phyloP scores from a whole-genome alignment of 1,284 basidiomycete species.

The Tremellales sp. region DNA sequence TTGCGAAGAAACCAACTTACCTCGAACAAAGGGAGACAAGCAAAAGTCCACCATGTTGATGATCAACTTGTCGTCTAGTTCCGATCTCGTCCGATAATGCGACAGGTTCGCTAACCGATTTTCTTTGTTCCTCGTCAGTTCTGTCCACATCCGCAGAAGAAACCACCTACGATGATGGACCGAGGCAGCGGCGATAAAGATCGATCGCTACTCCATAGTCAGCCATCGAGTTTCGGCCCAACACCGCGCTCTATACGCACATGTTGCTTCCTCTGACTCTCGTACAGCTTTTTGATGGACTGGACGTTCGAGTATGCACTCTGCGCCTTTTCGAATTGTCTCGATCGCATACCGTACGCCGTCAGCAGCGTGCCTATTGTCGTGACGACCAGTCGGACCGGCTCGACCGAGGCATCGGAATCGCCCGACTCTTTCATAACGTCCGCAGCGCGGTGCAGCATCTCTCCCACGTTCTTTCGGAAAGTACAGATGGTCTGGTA shows the following conservation, averaged over 20 bases:
- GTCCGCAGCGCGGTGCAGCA: conserved; percentile 66
- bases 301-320: conserved; percentile 33
- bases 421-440: conserved; percentile 64
- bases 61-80: conserved; percentile 74
- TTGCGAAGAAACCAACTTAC: conserved; percentile 48
- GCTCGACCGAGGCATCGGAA: conserved; percentile 90
- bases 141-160: not conserved
- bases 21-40: conserved; percentile 77
- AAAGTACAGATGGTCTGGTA: conserved; percentile 64
- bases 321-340: conserved; percentile 38
- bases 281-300: conserved; percentile 40
- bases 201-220: too few species aligned
- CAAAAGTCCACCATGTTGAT: conserved; percentile 76
- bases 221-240: too few species aligned
- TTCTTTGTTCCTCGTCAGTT: too few species aligned
- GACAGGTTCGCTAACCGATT: conserved; percentile 42
- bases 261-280: conserved; percentile 42
- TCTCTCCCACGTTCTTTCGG: conserved; percentile 64
- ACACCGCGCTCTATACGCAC: too few species aligned
- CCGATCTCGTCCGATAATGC: conserved; percentile 74
- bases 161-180: conserved; percentile 40
- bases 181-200: conserved; percentile 37
- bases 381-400: conserved; percentile 58
- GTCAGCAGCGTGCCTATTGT: conserved; percentile 44
- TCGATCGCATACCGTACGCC: conserved; percentile 43